Evolutionary conservation across 441 rosid species (phyloP), one percentile per base, ranked within the genome.

Genomic region (Bocquillonia castaneifolia): DNA sequence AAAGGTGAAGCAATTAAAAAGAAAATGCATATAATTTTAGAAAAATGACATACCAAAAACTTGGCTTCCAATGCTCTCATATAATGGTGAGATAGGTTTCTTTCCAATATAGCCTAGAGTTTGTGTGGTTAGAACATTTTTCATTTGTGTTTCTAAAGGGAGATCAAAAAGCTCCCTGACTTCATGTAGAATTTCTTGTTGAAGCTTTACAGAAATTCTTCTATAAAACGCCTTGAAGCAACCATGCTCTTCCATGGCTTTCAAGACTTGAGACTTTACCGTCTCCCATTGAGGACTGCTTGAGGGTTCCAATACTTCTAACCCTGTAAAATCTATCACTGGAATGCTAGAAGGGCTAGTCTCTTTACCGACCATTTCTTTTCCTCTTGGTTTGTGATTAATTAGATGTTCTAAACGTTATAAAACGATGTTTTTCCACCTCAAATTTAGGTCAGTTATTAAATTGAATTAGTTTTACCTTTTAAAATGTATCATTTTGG

Each of bases 81-180:
- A 69, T 34, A 78, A 40, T 6, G 82, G 82, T 9, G 67, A 58
- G 28, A 48, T 29, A 9, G 79, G 74, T 45, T 36, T 65, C 32
- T 68, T 69, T n/a, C 77, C 79, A 23, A 72, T 34, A 17, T 78
- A 78, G 29, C 81, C 81, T 25, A 64, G 71, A 22, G 5, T 67
- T 5, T 72, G 79, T 60, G 69, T 75, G 9, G 10, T 52, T 3
- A 74, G 65, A 2, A 69, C 48, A 52, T 72, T 72, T 23, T 39
- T 39, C 39, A 32, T 55, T 52, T 78, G 74, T 25, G 69, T 71
- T 58, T 63, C 54, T 15, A 76, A 51, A 25, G 82, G 78, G 1
- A 76, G 66, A 25, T 74, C 74, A 44, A 79, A 79, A 52, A 76
- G 69, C 69, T 79, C 82, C 50, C 59, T 70, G 59, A 18, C 71